Percentiles rank a stretch among this genome's conserved stretches.
These are phyloP conservation scores for Camellia granthamiana DNA, from an alignment of 148 eudicot genomes.

Conservation along the genomic window DNA sequence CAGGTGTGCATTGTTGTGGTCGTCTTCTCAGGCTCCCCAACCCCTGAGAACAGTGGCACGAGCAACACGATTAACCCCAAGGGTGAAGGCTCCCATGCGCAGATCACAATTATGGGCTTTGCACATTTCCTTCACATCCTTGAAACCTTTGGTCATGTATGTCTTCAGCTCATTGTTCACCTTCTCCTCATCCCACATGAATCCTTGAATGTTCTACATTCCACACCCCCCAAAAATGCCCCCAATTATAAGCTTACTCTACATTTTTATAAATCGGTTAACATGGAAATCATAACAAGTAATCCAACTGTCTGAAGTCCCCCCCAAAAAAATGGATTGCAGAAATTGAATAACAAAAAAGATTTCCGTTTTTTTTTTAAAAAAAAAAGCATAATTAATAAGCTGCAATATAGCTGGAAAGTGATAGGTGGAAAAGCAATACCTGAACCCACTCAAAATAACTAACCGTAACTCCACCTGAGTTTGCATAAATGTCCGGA, in stretches of 20 bases:
- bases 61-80: constrained; percentile 93
- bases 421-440: constrained; percentile 8
- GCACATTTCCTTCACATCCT: constrained; percentile 85
- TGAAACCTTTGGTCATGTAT: constrained; percentile 77
- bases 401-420: not conserved
- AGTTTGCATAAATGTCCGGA: constrained; percentile 94
- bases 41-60: constrained; percentile 95
- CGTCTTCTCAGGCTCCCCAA: constrained; percentile 71
- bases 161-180: constrained; percentile 83
- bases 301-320: not conserved
- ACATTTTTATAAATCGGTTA: too few species aligned
- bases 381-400: not conserved
- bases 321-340: too few species aligned
- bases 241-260: not conserved
- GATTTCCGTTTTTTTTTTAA: not conserved
- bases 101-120: constrained; percentile 83
- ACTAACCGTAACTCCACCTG: constrained; percentile 97
- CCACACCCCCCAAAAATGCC: not conserved
- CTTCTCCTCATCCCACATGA: constrained; percentile 96
- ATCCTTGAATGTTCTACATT: constrained; percentile 92
- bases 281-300: not conserved
- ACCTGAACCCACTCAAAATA: constrained; percentile 99
- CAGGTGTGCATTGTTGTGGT: not conserved
- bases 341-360: not conserved
- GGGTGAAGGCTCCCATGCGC: constrained; percentile 96